Percentiles rank a stretch among this genome's conserved stretches.
Evolutionary conservation across 192 early-diverging fungal genomes (phyloP).

Genomic region (Lobulomyces angularis): DNA sequence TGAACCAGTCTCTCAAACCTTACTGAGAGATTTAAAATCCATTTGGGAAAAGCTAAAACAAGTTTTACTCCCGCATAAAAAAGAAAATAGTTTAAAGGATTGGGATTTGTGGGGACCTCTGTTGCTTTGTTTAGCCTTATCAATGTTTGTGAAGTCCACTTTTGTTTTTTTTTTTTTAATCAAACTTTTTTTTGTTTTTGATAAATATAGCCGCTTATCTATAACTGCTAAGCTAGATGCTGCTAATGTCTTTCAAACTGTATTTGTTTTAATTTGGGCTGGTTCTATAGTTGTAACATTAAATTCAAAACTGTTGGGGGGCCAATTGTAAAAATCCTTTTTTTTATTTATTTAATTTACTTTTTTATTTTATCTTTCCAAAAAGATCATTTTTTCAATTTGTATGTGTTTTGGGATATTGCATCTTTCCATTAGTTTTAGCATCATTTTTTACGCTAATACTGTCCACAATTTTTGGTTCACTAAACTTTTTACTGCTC

Average conservation of each 20-base stretch:
- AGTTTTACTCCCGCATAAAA: constrained; percentile 52
- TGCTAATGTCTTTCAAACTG: constrained; percentile 73
- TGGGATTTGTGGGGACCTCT: constrained; percentile 97
- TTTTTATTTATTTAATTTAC: background rate
- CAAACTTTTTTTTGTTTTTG: too few relatives aligned
- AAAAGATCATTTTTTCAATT: constrained; percentile 88
- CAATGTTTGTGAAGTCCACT: constrained; percentile 47
- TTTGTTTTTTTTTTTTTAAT: constrained; percentile 14
- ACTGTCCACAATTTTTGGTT: too few relatives aligned
- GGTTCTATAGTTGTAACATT: constrained; percentile 90
- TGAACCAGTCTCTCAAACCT: constrained; percentile 85
- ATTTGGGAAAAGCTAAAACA: constrained; percentile 61
- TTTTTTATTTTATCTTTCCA: background rate
- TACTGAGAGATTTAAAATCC: constrained; percentile 63
- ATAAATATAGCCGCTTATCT: constrained; percentile 70
- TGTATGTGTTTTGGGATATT: constrained; percentile 94
- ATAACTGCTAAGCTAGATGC: constrained; percentile 59
- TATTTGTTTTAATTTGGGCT: constrained; percentile 90
- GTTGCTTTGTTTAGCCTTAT: constrained; percentile 80
- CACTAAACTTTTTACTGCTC: constrained; percentile 30
- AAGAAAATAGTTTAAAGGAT: constrained; percentile 56
- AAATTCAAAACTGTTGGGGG: constrained; percentile 90
- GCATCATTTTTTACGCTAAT: constrained; percentile 63
- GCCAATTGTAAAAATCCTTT: constrained; percentile 54
- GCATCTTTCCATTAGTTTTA: constrained; percentile 82